Base-by-base conservation (phyloP, 768 basidiomycete species). In the Xerocomellus chrysenteron region DNA sequence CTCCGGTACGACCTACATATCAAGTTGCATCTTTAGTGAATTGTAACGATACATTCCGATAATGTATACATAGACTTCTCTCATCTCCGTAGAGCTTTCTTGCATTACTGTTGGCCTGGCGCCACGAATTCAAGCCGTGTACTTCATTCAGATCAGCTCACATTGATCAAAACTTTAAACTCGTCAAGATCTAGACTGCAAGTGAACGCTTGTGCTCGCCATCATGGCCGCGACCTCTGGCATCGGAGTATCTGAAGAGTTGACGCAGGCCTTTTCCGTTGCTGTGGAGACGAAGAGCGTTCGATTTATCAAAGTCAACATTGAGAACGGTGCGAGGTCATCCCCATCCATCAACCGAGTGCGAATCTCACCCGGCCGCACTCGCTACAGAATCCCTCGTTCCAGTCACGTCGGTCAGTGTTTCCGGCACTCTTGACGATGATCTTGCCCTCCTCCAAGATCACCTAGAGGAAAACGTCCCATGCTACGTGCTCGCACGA, bases 301-400 rank as follows among this genome's bases (percentile, higher is more conserved):
- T 53, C 82, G 92, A 42, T 93, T 93, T 72, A 75, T 94, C 73
- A 90, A 90, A 70, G 78, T 93, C 58, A 78, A 80, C 46, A 92
- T 94, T 66, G 74, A 75, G 58, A 83, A 93, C 68, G 92, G 92
- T 92, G 72, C 66, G 73, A 75, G 62, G 58, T 54, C 41, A 28
- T 58, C 9, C 21, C 39, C 21, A 55, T 47, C 52, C 52, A 52
- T 52, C 44, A 50, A 51, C 49, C 42, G 21, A 28, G 49, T 56
- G 51, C 51, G 42, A 56, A 50, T 63, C 70, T 75, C 59, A 73
- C 68, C 30, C 36, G 51, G 44, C 63, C 55, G 47, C 39, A 42
- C 46, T 54, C 40, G 30, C 50, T 36, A 41, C 70, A 92, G 92
- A 93, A 72, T 78, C 81, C 10, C 84, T 93, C 54, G 81, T 90